phyloP scores from a whole-genome alignment of 306 rosid species.

The Cucumis cinereus region DNA sequence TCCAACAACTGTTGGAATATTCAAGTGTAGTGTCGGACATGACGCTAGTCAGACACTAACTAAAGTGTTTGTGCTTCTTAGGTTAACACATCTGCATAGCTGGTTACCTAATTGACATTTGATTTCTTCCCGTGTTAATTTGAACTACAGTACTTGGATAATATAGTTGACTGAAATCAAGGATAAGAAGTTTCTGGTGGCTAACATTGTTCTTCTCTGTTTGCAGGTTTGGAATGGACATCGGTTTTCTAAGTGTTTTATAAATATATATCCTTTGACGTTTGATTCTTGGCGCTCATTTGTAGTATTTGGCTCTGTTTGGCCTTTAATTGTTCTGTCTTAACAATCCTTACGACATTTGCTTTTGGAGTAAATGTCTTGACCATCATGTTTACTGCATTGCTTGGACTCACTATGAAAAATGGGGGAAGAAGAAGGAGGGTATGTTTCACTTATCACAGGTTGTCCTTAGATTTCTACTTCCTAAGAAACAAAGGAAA shows the following conservation, averaged over 20 bases:
- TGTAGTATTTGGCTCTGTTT: not conserved
- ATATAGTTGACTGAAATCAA: not conserved
- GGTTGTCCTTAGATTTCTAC: not conserved
- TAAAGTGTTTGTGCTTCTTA: too few relatives aligned
- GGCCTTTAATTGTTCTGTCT: slow-evolving; percentile 30
- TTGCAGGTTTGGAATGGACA: slow-evolving; percentile 73
- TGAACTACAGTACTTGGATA: not conserved
- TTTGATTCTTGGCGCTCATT: slow-evolving; percentile 8
- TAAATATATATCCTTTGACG: slow-evolving; percentile 67
- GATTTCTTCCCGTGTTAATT: not conserved
- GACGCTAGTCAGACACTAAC: too few relatives aligned
- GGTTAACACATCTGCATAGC: not conserved
- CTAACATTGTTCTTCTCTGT: slow-evolving; percentile 1
- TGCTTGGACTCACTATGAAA: slow-evolving; percentile 32
- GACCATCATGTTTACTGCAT: slow-evolving; percentile 34
- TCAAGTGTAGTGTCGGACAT: too few relatives aligned
- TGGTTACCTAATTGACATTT: not conserved
- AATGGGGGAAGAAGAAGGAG: slow-evolving; percentile 19
- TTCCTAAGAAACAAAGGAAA: too few relatives aligned
- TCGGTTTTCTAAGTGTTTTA: slow-evolving; percentile 51
- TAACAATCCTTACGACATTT: slow-evolving; percentile 40
- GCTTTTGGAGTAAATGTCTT: slow-evolving; percentile 58
- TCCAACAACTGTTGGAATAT: too few relatives aligned
- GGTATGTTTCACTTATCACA: slow-evolving; percentile 25
- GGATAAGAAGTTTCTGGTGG: slow-evolving; percentile 3